Percentiles rank a stretch among this genome's conserved stretches.
Evolutionary conservation across 768 basidiomycete genomes (phyloP).

Genomic region (Naganishia vaughanmartiniae): DNA sequence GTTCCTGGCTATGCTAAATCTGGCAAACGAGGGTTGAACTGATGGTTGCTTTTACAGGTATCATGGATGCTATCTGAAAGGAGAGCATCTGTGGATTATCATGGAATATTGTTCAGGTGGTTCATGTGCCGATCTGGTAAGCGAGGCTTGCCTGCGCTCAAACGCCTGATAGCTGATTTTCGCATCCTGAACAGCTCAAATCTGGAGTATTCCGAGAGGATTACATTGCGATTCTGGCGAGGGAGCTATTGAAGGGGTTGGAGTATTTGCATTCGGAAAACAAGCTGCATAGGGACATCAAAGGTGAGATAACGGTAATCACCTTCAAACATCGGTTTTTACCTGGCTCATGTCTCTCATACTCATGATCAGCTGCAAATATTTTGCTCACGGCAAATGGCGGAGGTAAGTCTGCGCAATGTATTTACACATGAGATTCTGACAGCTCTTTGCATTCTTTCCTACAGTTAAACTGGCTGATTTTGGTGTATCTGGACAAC

Average conservation of each 20-base stretch:
- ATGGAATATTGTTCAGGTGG: slow-evolving; percentile 98
- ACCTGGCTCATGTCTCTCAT: background rate
- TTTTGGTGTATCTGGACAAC: slow-evolving; percentile 96
- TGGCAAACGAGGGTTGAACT: background rate
- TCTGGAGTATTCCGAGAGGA: slow-evolving; percentile 96
- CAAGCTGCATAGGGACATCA: slow-evolving; percentile 98
- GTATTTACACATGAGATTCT: background rate
- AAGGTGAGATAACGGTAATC: slow-evolving; percentile 68
- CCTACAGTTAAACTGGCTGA: slow-evolving; percentile 84
- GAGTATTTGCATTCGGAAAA: slow-evolving; percentile 95
- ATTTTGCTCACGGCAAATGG: slow-evolving; percentile 87
- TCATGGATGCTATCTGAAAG: slow-evolving; percentile 92
- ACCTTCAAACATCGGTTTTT: background rate
- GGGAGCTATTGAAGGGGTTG: slow-evolving; percentile 84
- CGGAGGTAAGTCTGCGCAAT: slow-evolving; percentile 55
- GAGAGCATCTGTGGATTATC: slow-evolving; percentile 96
- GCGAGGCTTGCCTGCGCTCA: slow-evolving; percentile 37
- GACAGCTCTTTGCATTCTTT: background rate
- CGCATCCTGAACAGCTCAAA: slow-evolving; percentile 71
- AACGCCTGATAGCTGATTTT: slow-evolving; percentile 5
- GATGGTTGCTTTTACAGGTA: slow-evolving; percentile 59
- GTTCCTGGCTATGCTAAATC: slow-evolving; percentile 43
- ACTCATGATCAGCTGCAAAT: slow-evolving; percentile 69
- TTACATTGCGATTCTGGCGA: slow-evolving; percentile 94
- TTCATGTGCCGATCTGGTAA: slow-evolving; percentile 91